Conservation (phyloP, 1,284 basidiomycete species). For the Ustilago tritici region DNA sequence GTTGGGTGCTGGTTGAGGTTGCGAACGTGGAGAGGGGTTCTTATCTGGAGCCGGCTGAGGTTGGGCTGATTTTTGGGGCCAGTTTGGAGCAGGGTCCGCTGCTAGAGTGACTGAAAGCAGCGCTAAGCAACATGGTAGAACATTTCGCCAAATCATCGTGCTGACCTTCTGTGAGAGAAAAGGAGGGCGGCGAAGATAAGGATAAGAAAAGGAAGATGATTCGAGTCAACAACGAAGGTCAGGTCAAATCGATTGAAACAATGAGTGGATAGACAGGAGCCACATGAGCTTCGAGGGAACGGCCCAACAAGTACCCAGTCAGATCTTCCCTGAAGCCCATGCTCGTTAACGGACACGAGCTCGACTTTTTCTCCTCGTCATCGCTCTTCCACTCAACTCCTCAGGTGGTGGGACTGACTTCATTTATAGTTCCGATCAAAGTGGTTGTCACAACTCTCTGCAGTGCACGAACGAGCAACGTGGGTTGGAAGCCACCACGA, state of each 20-base stretch:
- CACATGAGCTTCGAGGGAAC: too few relatives aligned
- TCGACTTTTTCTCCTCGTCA: too few relatives aligned
- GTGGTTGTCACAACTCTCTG: neutral
- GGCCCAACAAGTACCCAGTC: too few relatives aligned
- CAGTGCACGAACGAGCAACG: neutral
- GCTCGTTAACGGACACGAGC: too few relatives aligned
- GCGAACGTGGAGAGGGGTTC: neutral
- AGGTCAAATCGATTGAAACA: too few relatives aligned
- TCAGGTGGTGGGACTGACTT: neutral
- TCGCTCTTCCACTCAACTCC: too few relatives aligned
- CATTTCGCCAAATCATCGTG: constrained; percentile 4
- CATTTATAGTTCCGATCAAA: neutral
- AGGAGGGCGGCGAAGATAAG: neutral
- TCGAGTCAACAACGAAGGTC: too few relatives aligned
- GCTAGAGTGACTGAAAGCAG: constrained; percentile 2
- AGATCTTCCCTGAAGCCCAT: too few relatives aligned
- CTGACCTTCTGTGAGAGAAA: neutral
- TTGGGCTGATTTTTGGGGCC: too few relatives aligned
- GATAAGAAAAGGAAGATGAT: neutral
- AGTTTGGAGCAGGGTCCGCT: neutral
- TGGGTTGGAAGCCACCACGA: neutral
- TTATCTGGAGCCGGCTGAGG: neutral
- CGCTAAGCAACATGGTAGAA: neutral
- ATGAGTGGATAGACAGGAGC: too few relatives aligned
- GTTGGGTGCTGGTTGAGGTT: neutral